Conservation (phyloP, 169 alveolate species). For the Pseudocohnilembus persalinus region DNA sequence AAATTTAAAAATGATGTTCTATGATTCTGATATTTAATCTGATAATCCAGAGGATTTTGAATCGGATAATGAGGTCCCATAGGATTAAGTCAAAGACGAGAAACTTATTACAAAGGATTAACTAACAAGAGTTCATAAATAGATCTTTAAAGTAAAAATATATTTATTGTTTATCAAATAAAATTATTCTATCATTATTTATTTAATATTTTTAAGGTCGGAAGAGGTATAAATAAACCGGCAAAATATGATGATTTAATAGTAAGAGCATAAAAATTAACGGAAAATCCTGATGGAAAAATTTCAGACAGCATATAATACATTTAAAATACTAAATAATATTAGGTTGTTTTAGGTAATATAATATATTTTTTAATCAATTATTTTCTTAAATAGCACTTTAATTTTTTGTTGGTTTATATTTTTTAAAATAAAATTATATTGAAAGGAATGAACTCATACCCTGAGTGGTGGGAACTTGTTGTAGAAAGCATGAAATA, state of each 20-base stretch:
- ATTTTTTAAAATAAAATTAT: too few species aligned
- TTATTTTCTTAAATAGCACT: too few species aligned
- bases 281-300: conserved; percentile 22
- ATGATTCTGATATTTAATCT: conserved; percentile 43
- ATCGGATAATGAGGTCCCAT: conserved; percentile 37
- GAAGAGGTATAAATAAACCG: conserved; percentile 35
- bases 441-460: conserved; percentile 1
- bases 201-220: neutral
- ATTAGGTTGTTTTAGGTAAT: too few species aligned
- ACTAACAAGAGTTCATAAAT: conserved; percentile 27
- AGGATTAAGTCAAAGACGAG: conserved; percentile 28
- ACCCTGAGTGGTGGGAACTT: conserved; percentile 32
- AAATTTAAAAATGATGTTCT: conserved; percentile 7
- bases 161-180: neutral
- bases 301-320: neutral
- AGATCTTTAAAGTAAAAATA: conserved; percentile 22
- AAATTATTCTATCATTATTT: neutral
- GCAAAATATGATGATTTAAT: conserved; percentile 38
- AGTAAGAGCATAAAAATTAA: conserved; percentile 12
- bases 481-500: conserved; percentile 38
- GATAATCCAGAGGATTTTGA: conserved; percentile 30
- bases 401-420: neutral
- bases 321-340: too few species aligned
- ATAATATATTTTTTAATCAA: too few species aligned
- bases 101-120: conserved; percentile 28